These are phyloP conservation scores for Hortiboletus campestris DNA, from an alignment of 768 basidiomycete species.

Conservation along the genomic window DNA sequence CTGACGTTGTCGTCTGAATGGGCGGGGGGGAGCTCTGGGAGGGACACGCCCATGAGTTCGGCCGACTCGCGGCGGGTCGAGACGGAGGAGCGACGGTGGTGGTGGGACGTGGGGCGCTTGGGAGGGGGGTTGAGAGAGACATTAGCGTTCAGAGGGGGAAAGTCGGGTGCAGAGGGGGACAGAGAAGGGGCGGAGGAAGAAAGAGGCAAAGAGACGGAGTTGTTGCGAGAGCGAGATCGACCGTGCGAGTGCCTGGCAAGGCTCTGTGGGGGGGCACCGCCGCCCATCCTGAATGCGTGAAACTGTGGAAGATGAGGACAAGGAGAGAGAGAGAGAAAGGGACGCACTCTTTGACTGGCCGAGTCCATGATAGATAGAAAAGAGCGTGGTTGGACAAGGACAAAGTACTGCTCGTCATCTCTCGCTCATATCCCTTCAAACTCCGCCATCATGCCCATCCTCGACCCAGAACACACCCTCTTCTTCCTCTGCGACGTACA, in stretches of 20 bases:
- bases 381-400: slow-evolving; percentile 20
- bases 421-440: no score
- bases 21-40: slow-evolving; percentile 63
- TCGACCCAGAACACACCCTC: slow-evolving; percentile 41
- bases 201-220: no score
- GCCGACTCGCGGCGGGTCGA: slow-evolving; percentile 89
- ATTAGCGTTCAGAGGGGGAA: slow-evolving; percentile 28
- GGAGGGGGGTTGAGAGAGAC: slow-evolving; percentile 17
- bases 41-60: slow-evolving; percentile 82
- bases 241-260: slow-evolving; percentile 34
- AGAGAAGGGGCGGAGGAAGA: slow-evolving; percentile 35
- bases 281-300: slow-evolving; percentile 71
- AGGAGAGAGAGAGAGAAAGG: background rate
- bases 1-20: slow-evolving; percentile 66
- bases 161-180: slow-evolving; percentile 27
- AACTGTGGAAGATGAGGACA: slow-evolving; percentile 45
- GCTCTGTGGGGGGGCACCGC: slow-evolving; percentile 34
- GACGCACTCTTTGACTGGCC: slow-evolving; percentile 42
- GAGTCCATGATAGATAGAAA: slow-evolving; percentile 34
- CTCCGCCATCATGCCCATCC: no score
- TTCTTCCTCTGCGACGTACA: slow-evolving; percentile 89
- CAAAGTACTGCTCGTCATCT: no score
- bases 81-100: slow-evolving; percentile 81
- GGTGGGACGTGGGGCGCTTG: slow-evolving; percentile 72
- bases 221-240: slow-evolving; percentile 65